Evolutionary conservation across 441 rosid genomes (phyloP), one percentile per base, ranked within the genome.

Genomic region (Euphorbia corollata): DNA sequence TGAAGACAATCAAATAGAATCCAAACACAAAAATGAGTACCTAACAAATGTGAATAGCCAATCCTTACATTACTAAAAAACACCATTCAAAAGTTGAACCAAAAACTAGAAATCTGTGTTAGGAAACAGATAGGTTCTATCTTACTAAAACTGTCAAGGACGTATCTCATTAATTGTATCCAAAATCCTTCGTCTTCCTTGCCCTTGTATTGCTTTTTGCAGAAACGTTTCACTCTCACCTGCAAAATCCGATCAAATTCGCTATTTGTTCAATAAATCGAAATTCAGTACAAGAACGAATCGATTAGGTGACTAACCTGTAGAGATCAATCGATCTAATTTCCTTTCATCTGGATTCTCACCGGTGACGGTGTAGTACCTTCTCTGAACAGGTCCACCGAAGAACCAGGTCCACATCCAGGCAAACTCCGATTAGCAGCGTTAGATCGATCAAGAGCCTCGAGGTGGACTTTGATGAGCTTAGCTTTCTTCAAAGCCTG

Each of bases 211-310:
- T 6, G 98, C 97, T 60, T 86, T 92, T 64, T 87, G 96, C 32
- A 90, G 78, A 77, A 92, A 90, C 23, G 87, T 90, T 81, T 92
- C 98, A 51, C 98, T 90, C 74, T 90, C 96, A 10, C 98, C 96
- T 92, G 78, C 79, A 69, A 36, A 0, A 27, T 27, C 32, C 32
- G 32, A 27, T 27, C 32, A 27, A 27, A 27, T 65, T 50, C 23
- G 6, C 4, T 15, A 15, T 48, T 48, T 16, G 3, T 48, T 5
- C 32, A 27, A 48, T 4, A 48, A 48, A 48, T 48, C 19, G 7
- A 48, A n/a, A 38, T 38, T 38, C 5, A 1, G 9, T 6, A 38
- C 41, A 1, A 38, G 8, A 38, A 38, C 7, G 12, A 48, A 27
- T 45, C 58, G 27, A 24, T 11, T 47, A 30, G n/a, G 9, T 4